phyloP scores from a whole-genome alignment of 106 monocot genomes.

The Apostasia ramifera region DNA sequence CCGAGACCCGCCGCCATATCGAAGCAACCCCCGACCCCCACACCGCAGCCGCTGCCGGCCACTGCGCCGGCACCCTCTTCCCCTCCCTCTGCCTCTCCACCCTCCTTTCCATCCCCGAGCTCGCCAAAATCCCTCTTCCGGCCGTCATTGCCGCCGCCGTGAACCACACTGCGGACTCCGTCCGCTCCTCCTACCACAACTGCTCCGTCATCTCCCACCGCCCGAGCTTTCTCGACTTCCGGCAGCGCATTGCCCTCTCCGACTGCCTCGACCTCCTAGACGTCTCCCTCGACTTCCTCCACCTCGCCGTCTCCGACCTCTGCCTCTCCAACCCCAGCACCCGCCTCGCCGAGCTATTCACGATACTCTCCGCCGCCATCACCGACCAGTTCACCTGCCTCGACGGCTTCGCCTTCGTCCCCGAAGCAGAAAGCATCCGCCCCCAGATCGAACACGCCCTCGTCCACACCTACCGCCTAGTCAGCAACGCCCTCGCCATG shows the following conservation, averaged over 20 bases:
- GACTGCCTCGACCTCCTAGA: slow-evolving; percentile 85
- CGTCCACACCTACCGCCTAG: slow-evolving; percentile 35
- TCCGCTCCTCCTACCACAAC: slow-evolving; percentile 27
- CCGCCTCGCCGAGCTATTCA: slow-evolving; percentile 27
- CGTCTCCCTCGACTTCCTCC: slow-evolving; percentile 45
- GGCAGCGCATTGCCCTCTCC: slow-evolving; percentile 39
- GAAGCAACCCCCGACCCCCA: slow-evolving; percentile 5
- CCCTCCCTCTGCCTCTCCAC: slow-evolving; percentile 60
- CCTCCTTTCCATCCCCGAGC: slow-evolving; percentile 35
- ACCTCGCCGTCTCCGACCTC: slow-evolving; percentile 23
- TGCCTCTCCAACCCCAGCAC: neutral
- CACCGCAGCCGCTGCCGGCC: neutral
- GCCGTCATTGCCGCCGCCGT: slow-evolving; percentile 39
- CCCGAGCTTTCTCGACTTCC: slow-evolving; percentile 12
- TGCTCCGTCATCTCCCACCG: slow-evolving; percentile 29
- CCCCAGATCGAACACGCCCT: slow-evolving; percentile 23
- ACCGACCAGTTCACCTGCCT: slow-evolving; percentile 88
- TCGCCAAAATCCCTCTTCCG: slow-evolving; percentile 41
- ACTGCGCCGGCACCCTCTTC: slow-evolving; percentile 60
- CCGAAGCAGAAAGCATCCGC: slow-evolving; percentile 13
- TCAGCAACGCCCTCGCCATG: slow-evolving; percentile 83
- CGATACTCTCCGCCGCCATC: slow-evolving; percentile 69
- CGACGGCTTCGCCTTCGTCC: slow-evolving; percentile 57
- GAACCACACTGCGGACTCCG: slow-evolving; percentile 26
- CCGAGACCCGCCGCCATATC: neutral